Evolutionary conservation across 1,139 yeast species (phyloP).

Genomic region (Hyphopichia burtonii): DNA sequence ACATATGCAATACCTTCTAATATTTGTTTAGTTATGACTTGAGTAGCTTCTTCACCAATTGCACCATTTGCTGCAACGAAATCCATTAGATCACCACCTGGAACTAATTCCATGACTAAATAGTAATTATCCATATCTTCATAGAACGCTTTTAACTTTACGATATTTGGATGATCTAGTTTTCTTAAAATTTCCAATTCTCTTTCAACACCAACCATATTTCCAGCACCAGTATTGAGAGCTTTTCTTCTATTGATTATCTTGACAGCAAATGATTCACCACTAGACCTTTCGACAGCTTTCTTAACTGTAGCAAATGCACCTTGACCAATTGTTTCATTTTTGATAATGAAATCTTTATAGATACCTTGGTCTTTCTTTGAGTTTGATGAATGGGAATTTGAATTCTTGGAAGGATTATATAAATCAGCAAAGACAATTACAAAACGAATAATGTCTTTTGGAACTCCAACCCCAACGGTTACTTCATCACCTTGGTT

Average conservation of each 20-base stretch:
- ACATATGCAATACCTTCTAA: conserved; percentile 83
- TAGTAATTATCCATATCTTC: conserved; percentile 81
- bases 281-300: conserved; percentile 82
- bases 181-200: conserved; percentile 79
- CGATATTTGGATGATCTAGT: conserved; percentile 82
- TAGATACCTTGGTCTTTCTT: conserved; percentile 53
- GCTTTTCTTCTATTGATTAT: conserved; percentile 83
- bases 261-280: conserved; percentile 85
- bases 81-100: conserved; percentile 98
- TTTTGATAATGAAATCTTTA: conserved; percentile 73
- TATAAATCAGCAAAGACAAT: conserved; percentile 54
- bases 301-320: conserved; percentile 95
- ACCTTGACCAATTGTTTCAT: conserved; percentile 90
- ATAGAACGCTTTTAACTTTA: conserved; percentile 74
- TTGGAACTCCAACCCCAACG: conserved; percentile 82
- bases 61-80: conserved; percentile 91
- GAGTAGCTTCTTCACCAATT: conserved; percentile 85
- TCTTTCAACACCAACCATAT: conserved; percentile 68
- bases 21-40: conserved; percentile 81
- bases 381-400: conserved; percentile 17
- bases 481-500: conserved; percentile 92
- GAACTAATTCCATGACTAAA: conserved; percentile 90
- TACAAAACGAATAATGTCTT: conserved; percentile 73
- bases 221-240: conserved; percentile 65
- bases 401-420: conserved; percentile 34